Percentiles rank a stretch among this genome's conserved stretches.
Evolutionary conservation across 2,329 filamentous ascomycete genomes (phyloP).

Genomic region (Cryphonectria japonica): DNA sequence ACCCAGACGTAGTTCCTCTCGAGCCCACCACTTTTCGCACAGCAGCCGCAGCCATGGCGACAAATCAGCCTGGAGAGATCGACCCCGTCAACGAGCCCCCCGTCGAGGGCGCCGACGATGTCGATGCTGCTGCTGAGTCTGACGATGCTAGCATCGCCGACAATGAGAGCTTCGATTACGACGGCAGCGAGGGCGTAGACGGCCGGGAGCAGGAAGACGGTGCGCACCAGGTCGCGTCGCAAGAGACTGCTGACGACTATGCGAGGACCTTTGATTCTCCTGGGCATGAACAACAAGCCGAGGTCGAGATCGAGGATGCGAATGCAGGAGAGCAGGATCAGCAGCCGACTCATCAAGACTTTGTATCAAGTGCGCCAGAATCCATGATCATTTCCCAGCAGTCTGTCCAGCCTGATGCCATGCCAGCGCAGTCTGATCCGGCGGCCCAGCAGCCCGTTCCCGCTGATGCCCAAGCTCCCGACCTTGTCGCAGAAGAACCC

Average conservation of each 20-base stretch:
- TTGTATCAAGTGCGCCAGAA: slow-evolving; percentile 52
- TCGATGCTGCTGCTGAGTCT: slow-evolving; percentile 37
- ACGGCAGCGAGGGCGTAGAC: slow-evolving; percentile 42
- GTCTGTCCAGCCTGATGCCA: slow-evolving; percentile 45
- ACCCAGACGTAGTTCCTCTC: slow-evolving; percentile 43
- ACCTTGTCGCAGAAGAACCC: slow-evolving; percentile 22
- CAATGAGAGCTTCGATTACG: slow-evolving; percentile 55
- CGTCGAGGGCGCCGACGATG: slow-evolving; percentile 31
- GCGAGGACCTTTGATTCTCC: slow-evolving; percentile 57
- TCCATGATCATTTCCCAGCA: slow-evolving; percentile 47
- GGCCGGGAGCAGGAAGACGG: slow-evolving; percentile 36
- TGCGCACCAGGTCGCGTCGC: slow-evolving; percentile 34
- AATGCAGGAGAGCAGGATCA: slow-evolving; percentile 35
- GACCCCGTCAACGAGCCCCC: slow-evolving; percentile 37
- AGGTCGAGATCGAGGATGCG: slow-evolving; percentile 41
- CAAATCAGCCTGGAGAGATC: slow-evolving; percentile 30
- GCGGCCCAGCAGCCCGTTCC: slow-evolving; percentile 36
- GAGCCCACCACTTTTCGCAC: slow-evolving; percentile 40
- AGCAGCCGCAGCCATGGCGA: slow-evolving; percentile 35
- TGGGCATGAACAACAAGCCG: slow-evolving; percentile 35
- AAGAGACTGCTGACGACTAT: slow-evolving; percentile 51
- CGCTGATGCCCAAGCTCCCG: slow-evolving; percentile 31
- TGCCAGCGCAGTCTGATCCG: slow-evolving; percentile 33
- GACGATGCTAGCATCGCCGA: slow-evolving; percentile 45
- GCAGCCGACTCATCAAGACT: slow-evolving; percentile 40